phyloP scores from a whole-genome alignment of 2,329 filamentous ascomycete genomes.

The Capronia epimyces region DNA sequence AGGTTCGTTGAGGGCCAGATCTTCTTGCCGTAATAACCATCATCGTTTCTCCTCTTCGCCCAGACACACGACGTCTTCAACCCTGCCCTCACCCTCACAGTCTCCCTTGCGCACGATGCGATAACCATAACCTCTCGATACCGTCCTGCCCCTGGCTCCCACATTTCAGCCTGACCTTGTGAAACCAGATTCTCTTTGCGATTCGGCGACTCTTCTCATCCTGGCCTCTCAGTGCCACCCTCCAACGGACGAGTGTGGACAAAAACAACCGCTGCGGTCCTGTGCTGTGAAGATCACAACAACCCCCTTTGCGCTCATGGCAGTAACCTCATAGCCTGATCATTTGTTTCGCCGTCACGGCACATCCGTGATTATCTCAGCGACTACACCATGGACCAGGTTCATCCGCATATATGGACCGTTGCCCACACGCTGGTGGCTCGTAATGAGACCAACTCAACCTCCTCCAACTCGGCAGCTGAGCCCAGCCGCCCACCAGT shows the following conservation, averaged over 20 bases:
- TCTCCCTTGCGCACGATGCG: not conserved
- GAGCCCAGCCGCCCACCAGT: slow-evolving; percentile 45
- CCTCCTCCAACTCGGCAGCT: slow-evolving; percentile 5
- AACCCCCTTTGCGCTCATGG: slow-evolving; percentile 8
- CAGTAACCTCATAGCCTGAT: slow-evolving; percentile 5
- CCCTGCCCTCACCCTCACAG: not conserved
- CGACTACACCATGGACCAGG: slow-evolving; percentile 16
- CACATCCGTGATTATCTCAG: not conserved
- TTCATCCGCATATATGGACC: slow-evolving; percentile 23
- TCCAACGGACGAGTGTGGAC: too few relatives aligned
- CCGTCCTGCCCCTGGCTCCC: too few relatives aligned
- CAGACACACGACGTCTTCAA: not conserved
- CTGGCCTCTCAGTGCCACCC: too few relatives aligned
- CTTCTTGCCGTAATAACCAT: not conserved
- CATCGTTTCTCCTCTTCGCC: not conserved
- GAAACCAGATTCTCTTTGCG: too few relatives aligned
- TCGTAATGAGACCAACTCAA: slow-evolving; percentile 26
- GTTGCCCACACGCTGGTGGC: slow-evolving; percentile 26
- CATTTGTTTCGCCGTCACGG: slow-evolving; percentile 5
- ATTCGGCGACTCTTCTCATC: too few relatives aligned
- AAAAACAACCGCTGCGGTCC: not conserved
- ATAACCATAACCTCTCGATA: too few relatives aligned
- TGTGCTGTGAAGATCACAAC: not conserved
- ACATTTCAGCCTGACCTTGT: too few relatives aligned
- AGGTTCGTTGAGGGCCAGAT: not conserved